phyloP scores from a whole-genome alignment of 148 eudicot genomes.

The Fagopyrum esculentum region DNA sequence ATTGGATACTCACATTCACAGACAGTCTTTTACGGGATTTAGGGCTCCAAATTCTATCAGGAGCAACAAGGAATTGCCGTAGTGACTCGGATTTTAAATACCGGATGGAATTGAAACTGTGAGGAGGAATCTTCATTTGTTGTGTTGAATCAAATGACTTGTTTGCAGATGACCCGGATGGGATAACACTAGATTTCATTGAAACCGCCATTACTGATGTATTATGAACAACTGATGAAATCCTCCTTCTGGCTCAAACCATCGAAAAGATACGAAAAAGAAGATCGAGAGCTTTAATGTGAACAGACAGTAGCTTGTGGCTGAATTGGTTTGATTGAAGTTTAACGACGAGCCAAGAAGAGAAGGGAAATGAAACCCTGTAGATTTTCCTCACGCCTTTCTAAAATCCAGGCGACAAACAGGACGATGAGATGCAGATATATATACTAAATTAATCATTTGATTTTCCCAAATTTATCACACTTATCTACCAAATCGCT shows the following conservation, averaged over 20 bases:
- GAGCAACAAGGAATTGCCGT: slow-evolving; percentile 22
- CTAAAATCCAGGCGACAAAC: background rate
- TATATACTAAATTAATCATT: background rate
- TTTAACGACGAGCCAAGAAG: background rate
- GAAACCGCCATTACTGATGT: background rate
- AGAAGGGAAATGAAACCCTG: background rate
- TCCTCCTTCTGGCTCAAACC: background rate
- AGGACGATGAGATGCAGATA: background rate
- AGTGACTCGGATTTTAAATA: slow-evolving; percentile 8
- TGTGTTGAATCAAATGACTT: background rate
- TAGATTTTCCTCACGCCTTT: background rate
- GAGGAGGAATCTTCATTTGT: background rate
- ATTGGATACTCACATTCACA: background rate
- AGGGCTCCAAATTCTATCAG: slow-evolving; percentile 8
- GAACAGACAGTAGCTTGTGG: background rate
- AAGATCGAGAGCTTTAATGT: background rate
- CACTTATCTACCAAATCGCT: background rate
- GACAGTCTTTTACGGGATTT: background rate
- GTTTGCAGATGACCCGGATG: background rate
- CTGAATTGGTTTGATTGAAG: background rate
- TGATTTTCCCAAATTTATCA: background rate
- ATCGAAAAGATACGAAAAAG: background rate
- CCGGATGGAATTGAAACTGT: background rate
- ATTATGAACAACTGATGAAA: background rate
- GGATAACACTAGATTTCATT: background rate